A percentile compares a stretch with the other conserved stretches of the same genome.
These are phyloP conservation scores for Eucalyptus marginata DNA, from an alignment of 345 rosid species.

Conservation along the genomic window DNA sequence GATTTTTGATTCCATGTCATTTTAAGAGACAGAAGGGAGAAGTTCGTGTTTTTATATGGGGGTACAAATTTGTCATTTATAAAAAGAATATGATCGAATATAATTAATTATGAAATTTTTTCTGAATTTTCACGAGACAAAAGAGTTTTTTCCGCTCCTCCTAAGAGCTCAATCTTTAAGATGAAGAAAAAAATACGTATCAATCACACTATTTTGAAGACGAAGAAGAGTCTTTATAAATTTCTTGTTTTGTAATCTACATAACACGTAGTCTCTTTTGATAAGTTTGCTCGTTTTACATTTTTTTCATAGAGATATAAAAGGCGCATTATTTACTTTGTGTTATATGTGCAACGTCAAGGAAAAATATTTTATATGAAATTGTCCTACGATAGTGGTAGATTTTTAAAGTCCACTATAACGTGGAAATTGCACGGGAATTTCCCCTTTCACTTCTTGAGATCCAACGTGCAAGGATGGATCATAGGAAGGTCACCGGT, in stretches of 20 bases:
- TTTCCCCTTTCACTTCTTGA: not conserved
- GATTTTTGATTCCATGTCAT: not conserved
- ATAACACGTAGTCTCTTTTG: not conserved
- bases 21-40: no score
- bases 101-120: not conserved
- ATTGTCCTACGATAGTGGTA: not conserved
- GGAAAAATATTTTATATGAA: fast-evolving
- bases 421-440: not conserved
- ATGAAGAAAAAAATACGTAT: not conserved
- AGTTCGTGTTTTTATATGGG: not conserved
- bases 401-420: not conserved
- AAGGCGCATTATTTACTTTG: not conserved
- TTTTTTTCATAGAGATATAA: not conserved
- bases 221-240: not conserved
- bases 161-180: not conserved
- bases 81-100: not conserved
- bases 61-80: not conserved
- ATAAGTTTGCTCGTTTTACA: not conserved
- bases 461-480: not conserved
- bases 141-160: not conserved
- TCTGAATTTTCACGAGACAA: fast-evolving
- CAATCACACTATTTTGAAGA: not conserved
- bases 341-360: not conserved
- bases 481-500: no score
- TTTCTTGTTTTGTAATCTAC: fast-evolving